Percentiles rank a stretch among this genome's conserved stretches.
Evolutionary conservation across 768 basidiomycete genomes (phyloP).

Genomic region (Rhodotorula diobovata): DNA sequence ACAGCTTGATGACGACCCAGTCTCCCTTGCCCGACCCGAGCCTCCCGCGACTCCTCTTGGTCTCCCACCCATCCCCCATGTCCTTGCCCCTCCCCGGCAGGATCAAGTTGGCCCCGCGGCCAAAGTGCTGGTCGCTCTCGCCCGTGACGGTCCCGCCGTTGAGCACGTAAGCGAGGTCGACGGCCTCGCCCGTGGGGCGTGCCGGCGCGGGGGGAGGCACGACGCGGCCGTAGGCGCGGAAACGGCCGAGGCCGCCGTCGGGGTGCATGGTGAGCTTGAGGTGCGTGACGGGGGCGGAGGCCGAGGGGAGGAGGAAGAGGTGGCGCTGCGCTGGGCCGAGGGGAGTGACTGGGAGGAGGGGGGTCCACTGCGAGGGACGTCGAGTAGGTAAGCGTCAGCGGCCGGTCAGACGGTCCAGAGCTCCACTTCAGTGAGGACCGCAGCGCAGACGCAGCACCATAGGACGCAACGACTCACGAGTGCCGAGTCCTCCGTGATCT

Average conservation of each 20-base stretch:
- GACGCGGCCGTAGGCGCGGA: conserved; percentile 82
- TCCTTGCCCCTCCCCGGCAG: conserved; percentile 73
- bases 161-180: conserved; percentile 87
- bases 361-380: conserved; percentile 60
- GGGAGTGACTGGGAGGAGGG: conserved; percentile 67
- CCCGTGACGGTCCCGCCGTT: conserved; percentile 77
- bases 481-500: conserved; percentile 24
- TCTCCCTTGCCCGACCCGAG: conserved; percentile 69
- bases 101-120: conserved; percentile 81
- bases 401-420: no score
- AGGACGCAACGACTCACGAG: not conserved
- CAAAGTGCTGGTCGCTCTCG: conserved; percentile 92
- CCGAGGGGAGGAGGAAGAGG: conserved; percentile 63
- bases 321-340: conserved; percentile 84
- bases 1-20: conserved; percentile 88
- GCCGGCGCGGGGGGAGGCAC: conserved; percentile 32
- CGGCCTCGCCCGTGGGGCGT: conserved; percentile 45
- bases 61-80: conserved; percentile 99
- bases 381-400: no score
- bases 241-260: conserved; percentile 93
- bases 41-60: conserved; percentile 66
- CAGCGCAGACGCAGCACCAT: not conserved
- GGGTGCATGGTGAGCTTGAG: conserved; percentile 94
- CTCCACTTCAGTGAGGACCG: no score
- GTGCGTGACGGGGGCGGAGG: conserved; percentile 56